These are phyloP conservation scores for Fusarium pseudocircinatum DNA, from an alignment of 2,329 filamentous ascomycete species.

Conservation along the genomic window DNA sequence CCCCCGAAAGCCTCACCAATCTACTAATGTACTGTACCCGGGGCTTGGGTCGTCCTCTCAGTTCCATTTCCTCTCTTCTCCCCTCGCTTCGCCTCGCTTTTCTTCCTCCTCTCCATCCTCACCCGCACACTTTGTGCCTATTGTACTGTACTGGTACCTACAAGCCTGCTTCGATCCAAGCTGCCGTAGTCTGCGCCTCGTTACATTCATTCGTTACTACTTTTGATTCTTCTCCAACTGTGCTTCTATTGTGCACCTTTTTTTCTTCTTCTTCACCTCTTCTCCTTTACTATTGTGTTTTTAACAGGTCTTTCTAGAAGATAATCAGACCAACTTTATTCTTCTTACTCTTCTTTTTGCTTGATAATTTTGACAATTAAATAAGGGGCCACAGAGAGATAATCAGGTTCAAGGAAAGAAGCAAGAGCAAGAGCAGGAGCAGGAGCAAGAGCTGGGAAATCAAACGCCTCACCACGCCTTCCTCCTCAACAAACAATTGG, in stretches of 20 bases:
- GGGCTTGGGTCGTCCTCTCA: conserved; percentile 9
- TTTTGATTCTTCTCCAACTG: conserved; percentile 22
- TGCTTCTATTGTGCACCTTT: neutral
- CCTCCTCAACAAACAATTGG: conserved; percentile 10
- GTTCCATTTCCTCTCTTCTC: conserved; percentile 3
- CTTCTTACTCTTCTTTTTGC: conserved; percentile 5
- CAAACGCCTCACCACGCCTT: conserved; percentile 17
- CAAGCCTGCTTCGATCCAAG: conserved; percentile 35
- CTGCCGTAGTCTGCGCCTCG: conserved; percentile 38
- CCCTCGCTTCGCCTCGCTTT: conserved; percentile 2
- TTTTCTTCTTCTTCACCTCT: neutral
- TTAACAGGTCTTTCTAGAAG: conserved; percentile 20
- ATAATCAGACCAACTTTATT: conserved; percentile 22
- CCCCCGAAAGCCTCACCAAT: conserved; percentile 25
- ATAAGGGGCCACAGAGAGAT: conserved; percentile 9
- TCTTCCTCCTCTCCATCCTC: conserved; percentile 21
- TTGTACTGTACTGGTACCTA: neutral
- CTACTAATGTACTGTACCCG: neutral
- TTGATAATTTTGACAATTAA: conserved; percentile 27
- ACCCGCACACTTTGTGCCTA: conserved; percentile 30
- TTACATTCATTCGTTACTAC: conserved; percentile 30
- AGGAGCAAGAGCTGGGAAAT: conserved; percentile 20
- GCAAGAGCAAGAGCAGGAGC: conserved; percentile 1
- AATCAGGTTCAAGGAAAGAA: conserved; percentile 19
- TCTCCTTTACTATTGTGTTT: conserved; percentile 6